Evolutionary conservation across 306 rosid genomes (phyloP), one percentile per base, ranked within the genome.

Genomic region (Dryas octopetala): DNA sequence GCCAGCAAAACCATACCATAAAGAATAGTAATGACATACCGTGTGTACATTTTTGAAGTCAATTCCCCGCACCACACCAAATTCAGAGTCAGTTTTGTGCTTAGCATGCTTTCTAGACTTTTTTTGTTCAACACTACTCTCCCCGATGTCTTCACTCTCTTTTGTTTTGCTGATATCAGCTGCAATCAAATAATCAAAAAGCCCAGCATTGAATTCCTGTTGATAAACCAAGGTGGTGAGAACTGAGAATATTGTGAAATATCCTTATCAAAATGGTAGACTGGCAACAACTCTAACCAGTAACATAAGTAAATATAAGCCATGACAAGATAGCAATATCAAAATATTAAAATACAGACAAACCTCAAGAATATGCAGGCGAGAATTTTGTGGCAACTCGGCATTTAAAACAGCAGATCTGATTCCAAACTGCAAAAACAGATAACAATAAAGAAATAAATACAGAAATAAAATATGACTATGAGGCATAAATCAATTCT

Each of bases 141-240:
- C 88, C 52, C 68, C 85, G 54, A 70, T 71, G 74, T 84, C 91
- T 75, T 89, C 89, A 81, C 88, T 91, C 82, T 87, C 93, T 69
- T 86, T 90, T 67, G 89, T 73, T 81, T 92, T 88, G 74, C 89
- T 85, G 80, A 80, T 83, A 83, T 95, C 99, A 48, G 97, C 84
- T 55, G 97, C 99, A 86, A 92, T 90, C 62, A 95, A 83, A 84
- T 90, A 95, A 89, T 95, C 99, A 70, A 95, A 95, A 59, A 95
- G 96, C 72, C 99, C 97, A 7, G 97, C 99, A 79, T 92, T 95
- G 91, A 95, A 95, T 83, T 91, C 99, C 99, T 95, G 91, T 81
- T 67, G 64, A 86, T 15, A 71, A 67, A 60, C 47, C 47, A 83
- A 78, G 70, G 57, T 68, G 71, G 23, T 46, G 10, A 72, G 16